phyloP scores from a whole-genome alignment of 768 basidiomycete species.

The Leccinum boreale region DNA sequence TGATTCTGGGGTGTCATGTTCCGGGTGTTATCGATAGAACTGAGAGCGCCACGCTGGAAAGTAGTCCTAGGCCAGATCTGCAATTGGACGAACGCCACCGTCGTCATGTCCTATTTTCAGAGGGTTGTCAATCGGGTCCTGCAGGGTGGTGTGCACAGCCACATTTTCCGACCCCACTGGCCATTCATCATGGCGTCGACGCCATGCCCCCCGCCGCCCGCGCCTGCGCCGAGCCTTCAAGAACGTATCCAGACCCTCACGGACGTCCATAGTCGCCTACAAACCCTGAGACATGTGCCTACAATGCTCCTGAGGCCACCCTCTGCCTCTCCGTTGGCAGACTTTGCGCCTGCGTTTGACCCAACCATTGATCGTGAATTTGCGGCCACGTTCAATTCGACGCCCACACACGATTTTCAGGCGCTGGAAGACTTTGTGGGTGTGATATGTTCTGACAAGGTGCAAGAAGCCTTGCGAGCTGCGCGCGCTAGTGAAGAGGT shows the following conservation, averaged over 20 bases:
- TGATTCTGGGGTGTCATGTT: neutral
- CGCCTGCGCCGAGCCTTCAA: slow-evolving; percentile 30
- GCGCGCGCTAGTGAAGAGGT: slow-evolving; percentile 53
- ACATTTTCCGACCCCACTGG: neutral
- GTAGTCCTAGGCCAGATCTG: neutral
- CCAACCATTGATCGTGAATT: slow-evolving; percentile 27
- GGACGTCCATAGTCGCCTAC: slow-evolving; percentile 43
- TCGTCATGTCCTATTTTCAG: slow-evolving; percentile 1
- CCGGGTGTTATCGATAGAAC: neutral
- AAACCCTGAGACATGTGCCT: slow-evolving; percentile 46
- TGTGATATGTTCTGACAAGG: slow-evolving; percentile 43
- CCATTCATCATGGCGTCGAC: slow-evolving; percentile 4
- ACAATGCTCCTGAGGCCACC: slow-evolving; percentile 42
- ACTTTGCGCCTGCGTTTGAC: slow-evolving; percentile 28
- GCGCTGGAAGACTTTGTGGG: slow-evolving; percentile 48
- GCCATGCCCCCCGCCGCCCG: neutral
- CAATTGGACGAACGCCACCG: neutral
- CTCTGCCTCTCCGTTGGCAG: slow-evolving; percentile 17
- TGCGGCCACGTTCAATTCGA: slow-evolving; percentile 25
- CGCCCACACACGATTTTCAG: slow-evolving; percentile 40
- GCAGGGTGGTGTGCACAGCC: slow-evolving; percentile 17
- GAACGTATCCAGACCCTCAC: slow-evolving; percentile 46
- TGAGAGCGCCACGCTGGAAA: slow-evolving; percentile 10
- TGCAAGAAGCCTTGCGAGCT: slow-evolving; percentile 56
- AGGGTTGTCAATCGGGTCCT: neutral